These are phyloP conservation scores for Fusarium sulawesiense DNA, from an alignment of 2,329 filamentous ascomycete genomes.

Conservation along the genomic window DNA sequence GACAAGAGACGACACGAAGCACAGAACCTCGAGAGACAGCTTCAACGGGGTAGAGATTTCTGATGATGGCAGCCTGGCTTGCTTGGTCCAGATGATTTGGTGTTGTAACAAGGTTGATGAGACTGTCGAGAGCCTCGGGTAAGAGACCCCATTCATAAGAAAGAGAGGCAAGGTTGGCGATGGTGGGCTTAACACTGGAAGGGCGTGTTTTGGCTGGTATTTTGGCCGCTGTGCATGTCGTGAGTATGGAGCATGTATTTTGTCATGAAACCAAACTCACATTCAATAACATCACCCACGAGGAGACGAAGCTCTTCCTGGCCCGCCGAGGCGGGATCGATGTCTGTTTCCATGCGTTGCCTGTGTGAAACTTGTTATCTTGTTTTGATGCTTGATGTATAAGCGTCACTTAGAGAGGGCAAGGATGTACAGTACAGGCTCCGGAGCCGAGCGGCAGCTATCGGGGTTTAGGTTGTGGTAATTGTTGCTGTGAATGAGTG, in stretches of 20 bases:
- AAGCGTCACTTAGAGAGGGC: neutral
- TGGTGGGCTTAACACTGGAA: slow-evolving; percentile 69
- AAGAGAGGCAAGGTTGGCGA: slow-evolving; percentile 71
- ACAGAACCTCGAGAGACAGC: slow-evolving; percentile 70
- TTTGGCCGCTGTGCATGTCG: slow-evolving; percentile 61
- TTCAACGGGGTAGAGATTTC: slow-evolving; percentile 79
- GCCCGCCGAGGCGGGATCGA: slow-evolving; percentile 43
- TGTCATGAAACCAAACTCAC: slow-evolving; percentile 35
- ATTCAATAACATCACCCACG: slow-evolving; percentile 53
- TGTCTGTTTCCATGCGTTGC: slow-evolving; percentile 30
- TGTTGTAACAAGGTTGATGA: slow-evolving; percentile 74
- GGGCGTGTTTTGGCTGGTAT: slow-evolving; percentile 74
- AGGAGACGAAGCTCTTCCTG: slow-evolving; percentile 52
- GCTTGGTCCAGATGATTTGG: slow-evolving; percentile 81
- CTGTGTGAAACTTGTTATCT: neutral
- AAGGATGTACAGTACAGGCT: neutral
- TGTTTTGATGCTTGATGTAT: neutral
- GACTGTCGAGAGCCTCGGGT: slow-evolving; percentile 66
- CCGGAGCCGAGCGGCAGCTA: slow-evolving; percentile 30
- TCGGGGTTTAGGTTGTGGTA: slow-evolving; percentile 4
- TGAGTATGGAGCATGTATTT: neutral
- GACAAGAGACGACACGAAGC: slow-evolving; percentile 74
- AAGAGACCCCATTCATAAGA: slow-evolving; percentile 77
- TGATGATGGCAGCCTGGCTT: slow-evolving; percentile 74
- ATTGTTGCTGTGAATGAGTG: slow-evolving; percentile 28